Conservation (phyloP, 2,329 filamentous ascomycete species). For the Cladosporium sp. region DNA sequence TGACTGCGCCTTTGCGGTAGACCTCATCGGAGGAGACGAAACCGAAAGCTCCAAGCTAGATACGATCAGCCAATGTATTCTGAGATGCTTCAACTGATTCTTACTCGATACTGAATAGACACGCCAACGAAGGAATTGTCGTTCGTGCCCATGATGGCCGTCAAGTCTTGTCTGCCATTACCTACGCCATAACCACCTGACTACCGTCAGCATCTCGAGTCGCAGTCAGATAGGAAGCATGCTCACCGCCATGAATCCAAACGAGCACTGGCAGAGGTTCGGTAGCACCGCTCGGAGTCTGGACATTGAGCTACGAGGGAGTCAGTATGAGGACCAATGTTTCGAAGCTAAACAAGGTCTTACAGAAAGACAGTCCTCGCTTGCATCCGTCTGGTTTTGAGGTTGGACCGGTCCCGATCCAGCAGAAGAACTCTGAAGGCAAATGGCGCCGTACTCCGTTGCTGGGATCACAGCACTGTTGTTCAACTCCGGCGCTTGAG, state of each 20-base stretch:
- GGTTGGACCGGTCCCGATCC: neutral
- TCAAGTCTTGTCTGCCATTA: neutral
- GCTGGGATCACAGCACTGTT: neutral
- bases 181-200: neutral
- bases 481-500: neutral
- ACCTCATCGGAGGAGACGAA: constrained; percentile 46
- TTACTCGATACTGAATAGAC: neutral
- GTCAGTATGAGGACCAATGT: neutral
- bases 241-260: neutral
- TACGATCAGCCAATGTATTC: neutral
- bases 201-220: neutral
- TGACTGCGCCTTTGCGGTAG: constrained; percentile 39
- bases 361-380: neutral
- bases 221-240: neutral
- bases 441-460: neutral
- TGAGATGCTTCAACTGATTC: neutral
- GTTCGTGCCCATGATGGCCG: neutral
- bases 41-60: constrained; percentile 48
- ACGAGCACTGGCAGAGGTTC: neutral
- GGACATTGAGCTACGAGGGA: neutral
- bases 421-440: neutral
- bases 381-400: neutral
- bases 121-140: neutral
- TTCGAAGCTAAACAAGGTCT: neutral
- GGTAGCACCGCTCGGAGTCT: neutral